Base-by-base conservation (phyloP, 148 eudicot species). In the Nyssa sinensis region DNA sequence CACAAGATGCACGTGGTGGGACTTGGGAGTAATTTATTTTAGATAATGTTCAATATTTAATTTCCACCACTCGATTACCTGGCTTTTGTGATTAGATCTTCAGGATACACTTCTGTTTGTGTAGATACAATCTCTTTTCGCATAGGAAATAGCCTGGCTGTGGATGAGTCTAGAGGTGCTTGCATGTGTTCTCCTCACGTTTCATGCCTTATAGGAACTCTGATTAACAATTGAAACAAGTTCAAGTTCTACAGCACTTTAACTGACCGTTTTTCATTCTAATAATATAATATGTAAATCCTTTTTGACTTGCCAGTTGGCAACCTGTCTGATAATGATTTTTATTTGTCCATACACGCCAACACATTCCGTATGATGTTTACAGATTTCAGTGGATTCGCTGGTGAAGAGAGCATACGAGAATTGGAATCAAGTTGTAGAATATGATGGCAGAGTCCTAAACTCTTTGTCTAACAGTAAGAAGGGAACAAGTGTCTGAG, bases 381-480 rank as follows among this genome's bases (percentile, higher is more conserved):
- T 57, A 35, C 78, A 81, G 84, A 74, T 81, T 49, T 81, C 75
- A 44, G 75, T 77, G 39, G 84, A 77, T 77, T 74, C 75, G 16
- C 78, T 81, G 25, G 74, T 77, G 81, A 77, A 74, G 53, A 66
- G 67, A 64, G 84, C 84, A 58, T 74, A 81, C 13, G 81, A 81
- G 64, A 77, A 81, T 57, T 81, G 84, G 84, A 73, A 70, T 71
- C 74, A 71, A 74, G 81, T 77, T 47, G 39, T 77, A 28, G 84
- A 77, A 69, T 77, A 81, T 19, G 81, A 81, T 66, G 80, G 78
- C 64, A 65, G 60, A 63, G 74, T 81, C 63, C 75, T 81, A 8
- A 81, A 37, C 39, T 75, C 78, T 28, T 67, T 77, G 30, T 63
- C 61, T 3, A 53, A 49, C 7, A 27, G 27, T 35, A 69, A 79